Evolutionary conservation across 2,329 filamentous ascomycete genomes (phyloP).

Genomic region (Huntiella omanensis): DNA sequence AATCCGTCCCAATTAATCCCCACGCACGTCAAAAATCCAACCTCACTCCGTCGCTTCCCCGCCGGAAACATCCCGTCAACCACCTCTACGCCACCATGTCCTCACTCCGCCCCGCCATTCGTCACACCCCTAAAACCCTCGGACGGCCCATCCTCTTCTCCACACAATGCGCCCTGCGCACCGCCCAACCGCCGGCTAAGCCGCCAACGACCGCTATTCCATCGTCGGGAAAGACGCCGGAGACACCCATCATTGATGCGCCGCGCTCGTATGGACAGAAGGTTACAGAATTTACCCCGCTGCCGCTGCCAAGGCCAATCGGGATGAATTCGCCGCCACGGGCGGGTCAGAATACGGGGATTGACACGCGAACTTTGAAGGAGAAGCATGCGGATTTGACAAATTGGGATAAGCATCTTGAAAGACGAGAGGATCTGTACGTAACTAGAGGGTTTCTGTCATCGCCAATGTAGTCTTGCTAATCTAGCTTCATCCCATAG

Average conservation of each 20-base stretch:
- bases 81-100: too few relatives aligned
- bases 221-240: conserved; percentile 7
- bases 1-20: too few relatives aligned
- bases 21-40: too few relatives aligned
- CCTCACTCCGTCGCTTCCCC: too few relatives aligned
- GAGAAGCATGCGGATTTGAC: conserved; percentile 65
- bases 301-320: conserved; percentile 52
- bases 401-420: conserved; percentile 68
- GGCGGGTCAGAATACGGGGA: conserved; percentile 63
- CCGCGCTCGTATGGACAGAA: conserved; percentile 41
- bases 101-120: too few relatives aligned
- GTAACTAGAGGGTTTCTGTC: conserved; percentile 11
- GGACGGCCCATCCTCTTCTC: too few relatives aligned
- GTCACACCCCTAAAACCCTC: too few relatives aligned
- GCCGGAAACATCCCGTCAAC: too few relatives aligned
- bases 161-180: too few relatives aligned
- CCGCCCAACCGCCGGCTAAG: too few relatives aligned
- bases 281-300: conserved; percentile 35
- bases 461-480: background rate
- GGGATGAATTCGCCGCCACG: conserved; percentile 58
- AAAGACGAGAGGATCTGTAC: conserved; percentile 57
- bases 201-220: background rate
- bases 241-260: conserved; percentile 31
- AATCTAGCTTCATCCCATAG: conserved; percentile 21
- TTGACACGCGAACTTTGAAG: conserved; percentile 46